Evolutionary conservation across 495 filamentous ascomycete species (phyloP), one percentile per base, ranked within the genome.

Genomic region (Gamarada debralockiae): DNA sequence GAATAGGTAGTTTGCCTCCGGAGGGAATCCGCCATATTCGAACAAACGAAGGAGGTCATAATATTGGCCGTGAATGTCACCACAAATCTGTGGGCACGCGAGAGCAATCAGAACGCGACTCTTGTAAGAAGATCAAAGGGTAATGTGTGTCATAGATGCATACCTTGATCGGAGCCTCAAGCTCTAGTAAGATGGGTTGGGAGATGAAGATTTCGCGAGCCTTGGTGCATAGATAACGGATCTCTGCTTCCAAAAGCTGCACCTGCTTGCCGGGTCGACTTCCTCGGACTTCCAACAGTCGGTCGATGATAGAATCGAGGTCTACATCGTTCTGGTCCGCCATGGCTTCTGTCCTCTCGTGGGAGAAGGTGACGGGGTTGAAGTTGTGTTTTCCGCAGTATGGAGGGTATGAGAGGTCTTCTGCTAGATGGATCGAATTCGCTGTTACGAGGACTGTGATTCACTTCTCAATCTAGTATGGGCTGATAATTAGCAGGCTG

Each of bases 171-270:
- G 93, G 93, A 57, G 93, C 93, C 67, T 98, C 93, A 37, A 98
- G 82, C 77, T 98, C 93, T 48, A 98, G 81, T 57, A 98, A 75
- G 63, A 98, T 98, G 53, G 93, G 93, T 79, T 98, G 93, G 49
- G 92, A 97, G 72, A 98, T 98, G 78, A 98, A 98, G 62, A 98
- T 98, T 73, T 98, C 93, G 54, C 93, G 87, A 34, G 93, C 92
- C 77, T 97, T 98, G 62, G 93, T 97, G 82, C 93, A 98, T 57
- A 98, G 84, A 75, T 84, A 96, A 63, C 93, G 89, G 60, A 98
- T 98, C 77, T 98, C 95, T 48, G 89, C 85, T 69, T 98, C 93
- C 57, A 96, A 75, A 56, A 98, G 82, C 72, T 98, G 93, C 36
- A 98, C 95, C 73, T 97, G 93, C 76, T 98, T 98, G 57, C 93